Base-by-base conservation (phyloP, 345 rosid species). In the Gossypium herbaceum region DNA sequence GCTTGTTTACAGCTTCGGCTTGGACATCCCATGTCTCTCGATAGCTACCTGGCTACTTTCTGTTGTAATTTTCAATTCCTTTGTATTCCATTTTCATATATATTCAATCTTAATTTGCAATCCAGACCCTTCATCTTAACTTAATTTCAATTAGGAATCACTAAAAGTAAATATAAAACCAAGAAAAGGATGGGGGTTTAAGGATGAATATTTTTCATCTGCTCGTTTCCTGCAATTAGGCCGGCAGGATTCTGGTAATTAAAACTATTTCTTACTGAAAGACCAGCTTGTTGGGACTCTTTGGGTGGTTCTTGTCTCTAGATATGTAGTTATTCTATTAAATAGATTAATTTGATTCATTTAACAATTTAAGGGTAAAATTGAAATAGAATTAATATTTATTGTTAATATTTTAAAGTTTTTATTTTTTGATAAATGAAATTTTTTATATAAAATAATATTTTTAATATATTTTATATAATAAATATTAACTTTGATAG, bases 1-100 rank as follows among this genome's bases (percentile, higher is more conserved):
- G 85, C 81, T 81, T 86, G 86, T 82, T 85, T 43, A 83, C 92
- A 39, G 94, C 88, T 81, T 90, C 94, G 55, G 82, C 87, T 66
- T 88, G 94, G 94, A 90, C 91, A 22, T 81, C 83, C 29, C 83
- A 55, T 47, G 75, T 73, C 77, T 74, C 84, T 57, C 55, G 78
- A 74, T 82, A 84, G 76, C 9, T 57, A 27, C 7, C 11, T 82
- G 82, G 76, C 9, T 52, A 5, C 7, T 1, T 9, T 17, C 55
- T 4, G 17, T 52, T 57, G 63, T 59, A 24, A 24, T 24, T 59
- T 34, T 15, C 8, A 12, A 24, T 13, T 59, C 22, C 13, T 12
- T 29, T 7, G 12, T 10, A 7, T 0, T 43, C 13, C 12, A 22
- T 43, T 65, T 65, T 2, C 52, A 43, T 44, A 64, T 54, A 54